These are phyloP conservation scores for Tagetes erecta DNA, from an alignment of 129 eudicot species.

Conservation along the genomic window DNA sequence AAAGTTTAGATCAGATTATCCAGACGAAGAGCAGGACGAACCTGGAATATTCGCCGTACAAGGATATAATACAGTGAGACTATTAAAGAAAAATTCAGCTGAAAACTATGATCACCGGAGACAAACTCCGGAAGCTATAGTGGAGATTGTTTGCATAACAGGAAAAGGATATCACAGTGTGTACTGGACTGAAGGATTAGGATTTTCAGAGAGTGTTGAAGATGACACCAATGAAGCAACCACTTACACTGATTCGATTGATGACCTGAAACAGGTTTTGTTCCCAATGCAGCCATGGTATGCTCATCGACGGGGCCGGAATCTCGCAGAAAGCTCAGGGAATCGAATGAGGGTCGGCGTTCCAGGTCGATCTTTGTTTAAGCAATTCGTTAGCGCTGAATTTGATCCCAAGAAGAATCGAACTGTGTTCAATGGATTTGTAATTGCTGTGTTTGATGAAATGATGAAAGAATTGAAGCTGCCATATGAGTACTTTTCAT, in stretches of 20 bases:
- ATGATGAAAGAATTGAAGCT: constrained; percentile 40
- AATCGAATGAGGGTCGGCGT: constrained; percentile 42
- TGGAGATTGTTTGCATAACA: constrained; percentile 43
- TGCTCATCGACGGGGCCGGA: constrained; percentile 38
- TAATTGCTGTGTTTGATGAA: constrained; percentile 48
- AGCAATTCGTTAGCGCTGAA: constrained; percentile 47
- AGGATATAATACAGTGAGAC: constrained; percentile 39
- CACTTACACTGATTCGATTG: constrained; percentile 19
- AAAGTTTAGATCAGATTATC: constrained; percentile 35
- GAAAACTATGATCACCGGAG: constrained; percentile 11
- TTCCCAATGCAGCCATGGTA: constrained; percentile 48
- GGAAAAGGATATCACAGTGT: constrained; percentile 50
- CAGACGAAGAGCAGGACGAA: constrained; percentile 43
- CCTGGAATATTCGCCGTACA: constrained; percentile 51
- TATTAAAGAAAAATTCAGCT: constrained; percentile 13
- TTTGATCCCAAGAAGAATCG: constrained; percentile 25
- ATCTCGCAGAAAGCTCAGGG: constrained; percentile 41
- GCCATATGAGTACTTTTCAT: constrained; percentile 43
- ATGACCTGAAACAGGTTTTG: constrained; percentile 19
- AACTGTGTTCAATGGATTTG: constrained; percentile 43
- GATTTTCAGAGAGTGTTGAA: constrained; percentile 43
- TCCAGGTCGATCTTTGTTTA: constrained; percentile 58
- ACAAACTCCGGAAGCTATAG: constrained; percentile 10
- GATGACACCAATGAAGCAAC: constrained; percentile 21
- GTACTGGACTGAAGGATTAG: constrained; percentile 48